phyloP scores from a whole-genome alignment of 768 basidiomycete genomes.

The Lactarius indigo region DNA sequence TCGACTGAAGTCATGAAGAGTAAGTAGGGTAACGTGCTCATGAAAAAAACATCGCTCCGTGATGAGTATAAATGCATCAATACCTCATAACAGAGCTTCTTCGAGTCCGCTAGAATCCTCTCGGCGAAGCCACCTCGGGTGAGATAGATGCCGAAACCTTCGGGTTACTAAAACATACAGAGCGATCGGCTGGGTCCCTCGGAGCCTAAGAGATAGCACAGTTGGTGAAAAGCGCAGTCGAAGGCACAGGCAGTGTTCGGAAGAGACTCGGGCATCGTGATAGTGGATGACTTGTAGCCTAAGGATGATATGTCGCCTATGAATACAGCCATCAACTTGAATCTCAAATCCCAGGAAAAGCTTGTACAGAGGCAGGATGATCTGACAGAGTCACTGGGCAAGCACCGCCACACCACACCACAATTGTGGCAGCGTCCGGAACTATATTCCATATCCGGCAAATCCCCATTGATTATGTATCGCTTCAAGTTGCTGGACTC shows the following conservation, averaged over 20 bases:
- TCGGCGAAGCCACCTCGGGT: slow-evolving; percentile 16
- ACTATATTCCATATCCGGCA: slow-evolving; percentile 9
- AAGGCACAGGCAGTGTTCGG: slow-evolving; percentile 14
- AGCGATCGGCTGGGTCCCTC: slow-evolving; percentile 15
- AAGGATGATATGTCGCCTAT: neutral
- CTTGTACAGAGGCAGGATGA: neutral
- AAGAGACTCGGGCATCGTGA: neutral
- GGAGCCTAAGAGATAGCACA: slow-evolving; percentile 8
- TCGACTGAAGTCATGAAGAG: neutral
- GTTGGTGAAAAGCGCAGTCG: slow-evolving; percentile 11
- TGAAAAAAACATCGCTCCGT: slow-evolving; percentile 10
- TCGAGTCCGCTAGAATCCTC: slow-evolving; percentile 10
- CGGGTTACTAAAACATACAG: neutral
- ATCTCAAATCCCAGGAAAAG: slow-evolving; percentile 14
- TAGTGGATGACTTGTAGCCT: neutral
- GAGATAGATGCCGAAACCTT: slow-evolving; percentile 12
- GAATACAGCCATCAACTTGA: neutral
- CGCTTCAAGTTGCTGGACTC: neutral
- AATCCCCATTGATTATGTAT: neutral
- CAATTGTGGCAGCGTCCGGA: slow-evolving; percentile 7
- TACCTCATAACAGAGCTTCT: slow-evolving; percentile 12
- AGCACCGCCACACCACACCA: neutral
- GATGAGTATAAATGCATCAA: slow-evolving; percentile 11
- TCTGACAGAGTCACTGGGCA: neutral
- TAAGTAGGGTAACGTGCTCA: neutral